Percentiles rank a stretch among this genome's conserved stretches.
Evolutionary conservation across 441 rosid genomes (phyloP).

Genomic region (Brassica balearica): DNA sequence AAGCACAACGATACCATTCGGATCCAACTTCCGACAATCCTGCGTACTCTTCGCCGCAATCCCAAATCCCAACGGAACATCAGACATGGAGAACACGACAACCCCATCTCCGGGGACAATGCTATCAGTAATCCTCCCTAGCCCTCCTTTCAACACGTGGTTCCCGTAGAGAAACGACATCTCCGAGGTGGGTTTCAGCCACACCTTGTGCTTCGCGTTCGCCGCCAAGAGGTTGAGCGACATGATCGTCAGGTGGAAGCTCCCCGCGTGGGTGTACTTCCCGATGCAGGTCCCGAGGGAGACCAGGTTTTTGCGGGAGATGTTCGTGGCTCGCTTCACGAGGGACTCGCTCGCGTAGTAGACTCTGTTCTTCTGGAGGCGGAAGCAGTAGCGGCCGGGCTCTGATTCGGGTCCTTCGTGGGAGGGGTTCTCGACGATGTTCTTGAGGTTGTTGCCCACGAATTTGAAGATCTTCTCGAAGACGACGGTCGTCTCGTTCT

Average conservation of each 20-base stretch:
- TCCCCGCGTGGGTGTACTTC: constrained; percentile 80
- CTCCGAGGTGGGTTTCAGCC: constrained; percentile 94
- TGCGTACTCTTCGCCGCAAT: constrained; percentile 83
- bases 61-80: constrained; percentile 89
- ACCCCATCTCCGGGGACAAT: constrained; percentile 80
- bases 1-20: constrained; percentile 85
- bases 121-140: constrained; percentile 88
- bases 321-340: constrained; percentile 86
- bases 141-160: constrained; percentile 93
- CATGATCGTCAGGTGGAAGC: constrained; percentile 76
- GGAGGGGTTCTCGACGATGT: constrained; percentile 89
- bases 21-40: constrained; percentile 90
- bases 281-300: constrained; percentile 86
- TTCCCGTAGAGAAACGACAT: constrained; percentile 94
- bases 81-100: constrained; percentile 90
- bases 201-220: constrained; percentile 87
- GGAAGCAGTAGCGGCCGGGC: constrained; percentile 86
- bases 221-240: constrained; percentile 65
- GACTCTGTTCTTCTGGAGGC: constrained; percentile 82
- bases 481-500: constrained; percentile 83
- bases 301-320: constrained; percentile 61
- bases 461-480: constrained; percentile 85
- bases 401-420: constrained; percentile 78
- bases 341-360: constrained; percentile 82
- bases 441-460: constrained; percentile 88